These are phyloP conservation scores for Acanthamoeba sp. DNA, from an alignment of 208 protist species.

Conservation along the genomic window DNA sequence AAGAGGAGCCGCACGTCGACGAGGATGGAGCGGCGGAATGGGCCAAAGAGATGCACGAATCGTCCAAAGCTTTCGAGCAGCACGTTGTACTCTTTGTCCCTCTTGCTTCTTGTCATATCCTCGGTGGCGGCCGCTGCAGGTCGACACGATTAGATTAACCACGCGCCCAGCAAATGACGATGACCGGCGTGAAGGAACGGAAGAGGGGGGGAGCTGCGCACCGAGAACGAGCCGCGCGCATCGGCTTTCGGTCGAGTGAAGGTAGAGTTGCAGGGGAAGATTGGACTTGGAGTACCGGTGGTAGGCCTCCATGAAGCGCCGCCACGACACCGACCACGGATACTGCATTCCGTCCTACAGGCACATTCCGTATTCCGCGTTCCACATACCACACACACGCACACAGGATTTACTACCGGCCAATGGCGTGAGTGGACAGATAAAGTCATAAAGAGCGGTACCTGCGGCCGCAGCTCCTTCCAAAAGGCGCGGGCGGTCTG, in stretches of 20 bases:
- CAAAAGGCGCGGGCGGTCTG: background rate
- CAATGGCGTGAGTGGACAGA: too few species aligned
- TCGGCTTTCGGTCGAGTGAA: background rate
- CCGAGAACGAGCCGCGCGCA: background rate
- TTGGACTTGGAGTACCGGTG: background rate
- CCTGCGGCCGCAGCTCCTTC: background rate
- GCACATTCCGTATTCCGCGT: background rate
- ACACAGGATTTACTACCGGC: too few species aligned
- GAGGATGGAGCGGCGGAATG: background rate
- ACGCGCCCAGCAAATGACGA: too few species aligned
- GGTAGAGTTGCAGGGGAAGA: background rate
- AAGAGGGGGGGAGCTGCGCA: too few species aligned
- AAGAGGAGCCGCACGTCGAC: background rate
- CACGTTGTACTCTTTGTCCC: background rate
- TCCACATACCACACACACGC: background rate
- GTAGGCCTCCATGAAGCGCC: background rate
- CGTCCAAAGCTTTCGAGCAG: slow-evolving; percentile 8
- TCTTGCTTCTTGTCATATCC: slow-evolving; percentile 5
- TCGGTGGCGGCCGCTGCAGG: background rate
- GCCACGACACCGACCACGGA: slow-evolving; percentile 18
- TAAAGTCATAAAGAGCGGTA: too few species aligned
- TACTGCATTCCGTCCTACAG: background rate
- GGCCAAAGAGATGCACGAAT: slow-evolving; percentile 42
- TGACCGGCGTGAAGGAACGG: background rate
- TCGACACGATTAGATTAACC: background rate